A percentile compares a stretch with the other conserved stretches of the same genome.
Evolutionary conservation across 805 yeast species (phyloP).

Genomic region (Ogataea degrootiae): DNA sequence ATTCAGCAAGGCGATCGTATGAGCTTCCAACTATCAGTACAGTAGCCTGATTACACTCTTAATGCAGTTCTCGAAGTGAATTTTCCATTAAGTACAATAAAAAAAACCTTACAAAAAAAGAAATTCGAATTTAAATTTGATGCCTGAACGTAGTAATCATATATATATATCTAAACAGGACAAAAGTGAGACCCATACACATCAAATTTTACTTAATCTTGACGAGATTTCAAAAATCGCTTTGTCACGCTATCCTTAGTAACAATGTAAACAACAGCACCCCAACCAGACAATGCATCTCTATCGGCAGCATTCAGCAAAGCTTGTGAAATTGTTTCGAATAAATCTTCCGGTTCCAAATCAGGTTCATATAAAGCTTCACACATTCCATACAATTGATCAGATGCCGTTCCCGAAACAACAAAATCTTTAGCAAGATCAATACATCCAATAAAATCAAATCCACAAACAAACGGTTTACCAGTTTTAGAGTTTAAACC

Average conservation of each 20-base stretch:
- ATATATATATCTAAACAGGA: neutral
- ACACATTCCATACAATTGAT: constrained; percentile 97
- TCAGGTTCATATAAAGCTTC: constrained; percentile 93
- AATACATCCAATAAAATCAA: constrained; percentile 94
- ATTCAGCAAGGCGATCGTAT: too few relatives aligned
- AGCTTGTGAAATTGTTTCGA: constrained; percentile 94
- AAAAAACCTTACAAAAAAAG: too few relatives aligned
- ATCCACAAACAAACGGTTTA: constrained; percentile 90
- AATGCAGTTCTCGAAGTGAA: too few relatives aligned
- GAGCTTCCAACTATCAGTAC: too few relatives aligned
- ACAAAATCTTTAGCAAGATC: constrained; percentile 93
- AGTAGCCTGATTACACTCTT: too few relatives aligned
- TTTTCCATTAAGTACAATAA: too few relatives aligned
- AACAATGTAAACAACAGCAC: constrained; percentile 88
- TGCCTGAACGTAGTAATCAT: neutral
- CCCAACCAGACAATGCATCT: constrained; percentile 98
- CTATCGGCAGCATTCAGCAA: constrained; percentile 92
- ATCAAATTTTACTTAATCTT: constrained; percentile 53
- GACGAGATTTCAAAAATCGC: constrained; percentile 88
- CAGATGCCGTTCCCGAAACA: constrained; percentile 95
- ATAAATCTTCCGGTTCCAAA: constrained; percentile 89
- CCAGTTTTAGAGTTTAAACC: constrained; percentile 81
- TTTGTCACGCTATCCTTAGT: constrained; percentile 89
- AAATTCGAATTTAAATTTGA: too few relatives aligned
- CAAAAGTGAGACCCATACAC: neutral